Base-by-base conservation (phyloP, 2,329 filamentous ascomycete genomes). In the Botrytis squamosa region DNA sequence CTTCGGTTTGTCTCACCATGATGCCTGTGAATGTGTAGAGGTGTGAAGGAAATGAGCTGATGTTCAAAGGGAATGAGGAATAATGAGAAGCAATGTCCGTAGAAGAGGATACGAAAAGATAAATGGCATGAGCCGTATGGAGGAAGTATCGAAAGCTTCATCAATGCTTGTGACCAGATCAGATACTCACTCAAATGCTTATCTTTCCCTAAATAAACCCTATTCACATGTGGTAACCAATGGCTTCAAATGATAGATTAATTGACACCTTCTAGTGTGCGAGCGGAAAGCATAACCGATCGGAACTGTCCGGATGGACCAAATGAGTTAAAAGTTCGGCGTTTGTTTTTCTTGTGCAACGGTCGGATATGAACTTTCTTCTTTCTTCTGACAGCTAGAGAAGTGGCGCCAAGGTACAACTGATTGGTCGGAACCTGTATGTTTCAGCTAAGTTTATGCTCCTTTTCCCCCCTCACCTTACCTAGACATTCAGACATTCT, bases 321-420 rank as follows among this genome's bases (percentile, higher is more conserved):
- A 68, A 68, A 57, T 55, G 33, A 57, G 65, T 68, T 68, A 55
- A 36, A 6, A 55, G 65, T 44, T 69, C 66, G 66, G 66, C 66
- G 66, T 69, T 69, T 69, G 66, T n/a, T 69, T 42, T 33, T 33
- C 36, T 16, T n/a, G 66, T 69, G 52, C 36, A 57, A 69, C 49
- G 20, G 12, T 69, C 38, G n/a, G 55, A 57, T 42, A 18, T 57
- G 3, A 44, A 18, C 36, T 69, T 44, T n/a, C 38, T 57, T 69
- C 49, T 44, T 69, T 14, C 38, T 69, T 67, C 25, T 67, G 46
- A 55, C 36, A 38, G 36, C 33, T 52, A 67, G 44, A 40, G 25
- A 18, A 68, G 25, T 42, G 18, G 38, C 66, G 49, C 38, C n/a
- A 42, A 42, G 38, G 18, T 42, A 33, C 64, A 66, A 49, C 42